Percentiles rank a stretch among this genome's conserved stretches.
Conservation (phyloP, 2,329 filamentous ascomycete species). For the Xylariales sp. region DNA sequence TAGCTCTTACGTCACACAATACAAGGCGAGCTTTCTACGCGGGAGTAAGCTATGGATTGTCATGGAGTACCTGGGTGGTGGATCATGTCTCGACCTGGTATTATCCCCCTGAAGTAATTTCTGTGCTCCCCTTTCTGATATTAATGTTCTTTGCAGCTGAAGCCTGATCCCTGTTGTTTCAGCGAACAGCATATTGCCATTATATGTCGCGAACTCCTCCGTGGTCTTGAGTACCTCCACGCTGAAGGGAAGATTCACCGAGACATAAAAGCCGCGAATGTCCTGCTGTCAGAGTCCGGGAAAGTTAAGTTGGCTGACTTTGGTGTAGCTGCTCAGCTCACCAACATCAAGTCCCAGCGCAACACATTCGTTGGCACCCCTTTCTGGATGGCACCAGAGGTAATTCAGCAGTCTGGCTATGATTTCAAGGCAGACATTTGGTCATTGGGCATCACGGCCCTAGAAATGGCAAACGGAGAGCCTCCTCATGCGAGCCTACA, state of each 20-base stretch:
- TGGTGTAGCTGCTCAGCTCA: slow-evolving; percentile 94
- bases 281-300: slow-evolving; percentile 89
- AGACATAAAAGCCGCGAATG: slow-evolving; percentile 96
- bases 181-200: slow-evolving; percentile 92
- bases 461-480: slow-evolving; percentile 88
- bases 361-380: slow-evolving; percentile 98
- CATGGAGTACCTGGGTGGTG: slow-evolving; percentile 97
- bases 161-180: slow-evolving; percentile 80
- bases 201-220: slow-evolving; percentile 89
- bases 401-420: slow-evolving; percentile 85
- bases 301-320: slow-evolving; percentile 98
- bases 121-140: slow-evolving; percentile 47
- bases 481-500: slow-evolving; percentile 88
- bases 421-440: slow-evolving; percentile 95
- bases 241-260: slow-evolving; percentile 94
- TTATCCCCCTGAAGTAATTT: slow-evolving; percentile 42
- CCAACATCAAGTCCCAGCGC: slow-evolving; percentile 96
- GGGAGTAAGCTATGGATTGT: slow-evolving; percentile 99
- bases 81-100: slow-evolving; percentile 94
- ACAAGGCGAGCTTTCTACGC: slow-evolving; percentile 95
- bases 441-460: slow-evolving; percentile 91
- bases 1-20: slow-evolving; percentile 93
- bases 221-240: slow-evolving; percentile 93
- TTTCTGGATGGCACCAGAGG: slow-evolving; percentile 97
- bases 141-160: slow-evolving; percentile 68